Base-by-base conservation (phyloP, 129 eudicot genomes). In the Tagetes patula region DNA sequence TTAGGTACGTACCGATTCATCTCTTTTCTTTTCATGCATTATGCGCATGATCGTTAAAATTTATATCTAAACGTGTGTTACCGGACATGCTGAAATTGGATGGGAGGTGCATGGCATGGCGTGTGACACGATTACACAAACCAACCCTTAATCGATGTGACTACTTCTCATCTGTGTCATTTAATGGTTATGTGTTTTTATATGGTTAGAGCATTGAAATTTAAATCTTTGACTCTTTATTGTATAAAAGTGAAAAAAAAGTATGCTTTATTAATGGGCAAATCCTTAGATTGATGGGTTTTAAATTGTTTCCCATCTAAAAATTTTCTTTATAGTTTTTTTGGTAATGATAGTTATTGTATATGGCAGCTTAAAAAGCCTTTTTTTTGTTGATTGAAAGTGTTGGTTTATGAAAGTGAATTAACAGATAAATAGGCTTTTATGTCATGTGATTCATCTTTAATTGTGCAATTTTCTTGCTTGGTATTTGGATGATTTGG, bases 1-100 rank as follows among this genome's bases (percentile, higher is more conserved):
- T 93, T 72, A 87, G 92, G 98, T 89, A 82, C 27, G 27, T 20
- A 20, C 27, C 27, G 27, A 42, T 49, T 39, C 9, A 43, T 43
- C 8, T 1, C 48, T 43, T 43, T 43, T 20, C 27, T 20, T 20
- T 20, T 20, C 27, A 20, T 20, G 27, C 27, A 20, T 20, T 20
- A 20, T 20, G 27, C 27, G 27, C 27, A 20, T 20, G 27, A 20
- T 20, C 0, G 27, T 20, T 20, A 20, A 20, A 20, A 20, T 20
- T 20, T 20, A 0, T 20, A 20, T 20, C 27, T 20, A 20, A 20
- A 20, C 27, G 27, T 20, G 27, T 20, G 27, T 20, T 20, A 20
- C 27, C 27, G 27, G 27, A 20, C 27, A 20, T 20, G 27, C 27
- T 20, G 27, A 20, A 20, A 20, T 20, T 20, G 27, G 27, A 20